A percentile compares a stretch with the other conserved stretches of the same genome.
phyloP scores from a whole-genome alignment of 306 rosid genomes.

The Canavalia gladiata region DNA sequence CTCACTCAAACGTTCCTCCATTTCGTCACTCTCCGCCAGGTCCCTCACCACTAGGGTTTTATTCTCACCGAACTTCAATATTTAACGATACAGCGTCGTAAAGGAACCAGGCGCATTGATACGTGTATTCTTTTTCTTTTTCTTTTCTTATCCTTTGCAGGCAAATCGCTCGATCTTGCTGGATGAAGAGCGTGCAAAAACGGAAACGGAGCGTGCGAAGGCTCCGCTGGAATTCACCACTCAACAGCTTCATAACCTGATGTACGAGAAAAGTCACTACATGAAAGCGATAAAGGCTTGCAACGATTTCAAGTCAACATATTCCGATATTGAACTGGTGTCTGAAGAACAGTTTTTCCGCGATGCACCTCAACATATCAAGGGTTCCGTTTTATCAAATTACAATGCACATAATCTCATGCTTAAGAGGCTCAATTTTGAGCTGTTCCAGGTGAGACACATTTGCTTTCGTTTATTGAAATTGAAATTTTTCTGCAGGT shows the following conservation, averaged over 20 bases:
- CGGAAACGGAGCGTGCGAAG: slow-evolving; percentile 81
- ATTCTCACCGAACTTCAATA: neutral
- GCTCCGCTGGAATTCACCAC: slow-evolving; percentile 77
- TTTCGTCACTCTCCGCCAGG: slow-evolving; percentile 86
- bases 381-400: slow-evolving; percentile 59
- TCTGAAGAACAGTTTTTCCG: slow-evolving; percentile 69
- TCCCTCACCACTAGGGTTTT: slow-evolving; percentile 50
- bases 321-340: slow-evolving; percentile 75
- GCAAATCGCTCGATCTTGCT: slow-evolving; percentile 82
- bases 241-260: slow-evolving; percentile 80
- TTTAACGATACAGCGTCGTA: neutral
- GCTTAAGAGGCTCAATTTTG: slow-evolving; percentile 85
- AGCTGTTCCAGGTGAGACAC: slow-evolving; percentile 65
- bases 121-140: neutral
- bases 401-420: slow-evolving; percentile 68
- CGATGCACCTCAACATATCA: slow-evolving; percentile 66
- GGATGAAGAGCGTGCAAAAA: slow-evolving; percentile 79
- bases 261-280: slow-evolving; percentile 84
- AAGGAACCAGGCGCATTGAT: neutral
- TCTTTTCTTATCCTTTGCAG: slow-evolving; percentile 48
- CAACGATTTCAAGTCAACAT: slow-evolving; percentile 77
- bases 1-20: slow-evolving; percentile 76
- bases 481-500: neutral
- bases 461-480: neutral
- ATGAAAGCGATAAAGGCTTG: slow-evolving; percentile 88